Percentiles rank a stretch among this genome's conserved stretches.
Conservation (phyloP, 2,329 filamentous ascomycete species). For the Pseudogymnoascus sp. region DNA sequence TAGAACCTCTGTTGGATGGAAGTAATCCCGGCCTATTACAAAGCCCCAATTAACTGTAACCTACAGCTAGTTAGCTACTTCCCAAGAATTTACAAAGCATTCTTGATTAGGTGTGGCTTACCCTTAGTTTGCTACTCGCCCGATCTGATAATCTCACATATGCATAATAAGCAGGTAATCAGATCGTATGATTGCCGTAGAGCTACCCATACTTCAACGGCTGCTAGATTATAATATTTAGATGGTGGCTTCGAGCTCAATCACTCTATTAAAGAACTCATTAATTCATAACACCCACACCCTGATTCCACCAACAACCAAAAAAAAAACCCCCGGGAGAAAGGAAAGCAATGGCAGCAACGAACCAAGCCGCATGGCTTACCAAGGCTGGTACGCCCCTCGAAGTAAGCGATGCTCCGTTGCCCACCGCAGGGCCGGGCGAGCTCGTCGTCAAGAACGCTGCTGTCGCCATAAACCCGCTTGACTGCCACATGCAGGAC, state of each 20-base stretch:
- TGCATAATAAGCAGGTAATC: background rate
- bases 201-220: background rate
- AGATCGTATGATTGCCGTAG: background rate
- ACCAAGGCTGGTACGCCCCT: slow-evolving; percentile 27
- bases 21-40: background rate
- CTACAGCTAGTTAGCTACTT: background rate
- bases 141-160: background rate
- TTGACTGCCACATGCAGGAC: slow-evolving; percentile 27
- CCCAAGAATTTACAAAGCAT: background rate
- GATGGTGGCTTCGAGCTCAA: background rate
- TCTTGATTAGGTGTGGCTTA: too few species aligned
- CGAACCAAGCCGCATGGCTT: slow-evolving; percentile 14
- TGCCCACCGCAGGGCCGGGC: slow-evolving; percentile 29
- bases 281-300: background rate
- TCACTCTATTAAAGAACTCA: background rate
- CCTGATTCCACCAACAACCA: background rate
- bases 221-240: background rate
- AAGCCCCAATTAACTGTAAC: background rate
- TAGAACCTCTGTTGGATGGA: background rate
- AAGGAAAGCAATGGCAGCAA: background rate
- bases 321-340: background rate
- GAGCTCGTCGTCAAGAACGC: slow-evolving; percentile 34
- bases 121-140: too few species aligned
- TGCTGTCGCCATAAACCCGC: slow-evolving; percentile 36
- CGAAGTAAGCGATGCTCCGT: slow-evolving; percentile 30